These are phyloP conservation scores for Nelumbo lutea DNA, from an alignment of 164 flowering plant genomes.

Conservation along the genomic window DNA sequence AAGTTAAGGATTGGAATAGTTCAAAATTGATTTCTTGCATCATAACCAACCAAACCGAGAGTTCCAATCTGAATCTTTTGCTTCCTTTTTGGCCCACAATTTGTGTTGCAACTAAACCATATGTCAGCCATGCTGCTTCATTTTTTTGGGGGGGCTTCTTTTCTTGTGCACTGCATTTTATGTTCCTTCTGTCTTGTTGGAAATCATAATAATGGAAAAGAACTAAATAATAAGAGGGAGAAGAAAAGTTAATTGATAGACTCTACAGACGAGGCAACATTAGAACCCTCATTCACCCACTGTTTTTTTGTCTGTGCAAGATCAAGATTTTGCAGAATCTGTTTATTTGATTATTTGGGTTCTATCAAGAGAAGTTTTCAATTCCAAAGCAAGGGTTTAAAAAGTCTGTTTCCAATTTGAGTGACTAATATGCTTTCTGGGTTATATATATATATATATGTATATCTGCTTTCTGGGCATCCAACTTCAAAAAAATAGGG, in stretches of 20 bases:
- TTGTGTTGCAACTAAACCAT: background rate
- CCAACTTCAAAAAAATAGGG: too few species aligned
- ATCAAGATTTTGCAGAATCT: background rate
- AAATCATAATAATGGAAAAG: background rate
- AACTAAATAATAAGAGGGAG: background rate
- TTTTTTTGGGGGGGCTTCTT: background rate
- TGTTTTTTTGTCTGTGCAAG: background rate
- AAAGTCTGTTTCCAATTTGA: background rate
- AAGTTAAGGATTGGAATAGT: constrained; percentile 37
- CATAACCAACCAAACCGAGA: background rate
- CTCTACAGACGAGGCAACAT: too few species aligned
- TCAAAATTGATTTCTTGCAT: background rate
- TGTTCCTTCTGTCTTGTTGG: background rate
- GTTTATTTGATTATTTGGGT: too few species aligned
- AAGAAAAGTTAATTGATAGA: too few species aligned
- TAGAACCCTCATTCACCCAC: too few species aligned
- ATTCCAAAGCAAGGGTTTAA: background rate
- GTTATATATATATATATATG: too few species aligned
- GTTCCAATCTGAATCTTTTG: background rate
- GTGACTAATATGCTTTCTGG: too few species aligned
- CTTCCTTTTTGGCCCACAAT: background rate
- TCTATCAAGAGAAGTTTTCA: too few species aligned
- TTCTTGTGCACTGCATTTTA: background rate
- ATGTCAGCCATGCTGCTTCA: background rate
- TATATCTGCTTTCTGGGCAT: too few species aligned